Evolutionary conservation across 179 eudicot genomes (phyloP).

Genomic region (Beta lomatogona): DNA sequence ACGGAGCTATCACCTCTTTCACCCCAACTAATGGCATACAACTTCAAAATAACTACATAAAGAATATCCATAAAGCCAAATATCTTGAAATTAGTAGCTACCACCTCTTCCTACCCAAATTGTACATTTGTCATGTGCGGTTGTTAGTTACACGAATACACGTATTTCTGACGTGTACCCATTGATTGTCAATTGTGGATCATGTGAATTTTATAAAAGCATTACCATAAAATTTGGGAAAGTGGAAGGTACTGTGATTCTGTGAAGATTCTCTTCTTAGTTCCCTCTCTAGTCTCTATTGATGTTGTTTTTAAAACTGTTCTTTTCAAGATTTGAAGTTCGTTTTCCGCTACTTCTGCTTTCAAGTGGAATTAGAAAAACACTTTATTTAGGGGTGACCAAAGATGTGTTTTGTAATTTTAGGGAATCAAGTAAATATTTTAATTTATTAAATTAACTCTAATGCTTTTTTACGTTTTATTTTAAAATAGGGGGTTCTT

Average conservation of each 20-base stretch:
- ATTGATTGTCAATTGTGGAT: constrained; percentile 16
- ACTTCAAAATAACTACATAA: too few relatives aligned
- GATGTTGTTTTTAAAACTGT: neutral
- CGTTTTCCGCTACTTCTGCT: neutral
- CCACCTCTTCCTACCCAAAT: neutral
- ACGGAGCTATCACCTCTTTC: too few relatives aligned
- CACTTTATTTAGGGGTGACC: too few relatives aligned
- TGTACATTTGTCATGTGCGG: constrained; percentile 19
- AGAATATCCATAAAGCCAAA: too few relatives aligned
- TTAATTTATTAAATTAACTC: too few relatives aligned
- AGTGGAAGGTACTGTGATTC: constrained; percentile 23
- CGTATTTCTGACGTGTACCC: constrained; percentile 22
- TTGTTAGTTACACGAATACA: neutral
- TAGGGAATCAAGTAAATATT: too few relatives aligned
- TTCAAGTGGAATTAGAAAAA: neutral
- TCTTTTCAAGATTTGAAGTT: neutral
- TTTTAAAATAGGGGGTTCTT: too few relatives aligned
- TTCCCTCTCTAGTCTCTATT: neutral
- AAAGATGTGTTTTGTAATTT: too few relatives aligned
- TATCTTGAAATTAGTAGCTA: too few relatives aligned
- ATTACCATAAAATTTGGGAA: neutral
- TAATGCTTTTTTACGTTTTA: too few relatives aligned
- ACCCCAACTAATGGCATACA: too few relatives aligned
- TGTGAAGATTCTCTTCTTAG: constrained; percentile 11
- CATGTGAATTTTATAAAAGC: constrained; percentile 4